Evolutionary conservation across 2,329 filamentous ascomycete species (phyloP), one percentile per base, ranked within the genome.

Genomic region (Endothia cerciana): DNA sequence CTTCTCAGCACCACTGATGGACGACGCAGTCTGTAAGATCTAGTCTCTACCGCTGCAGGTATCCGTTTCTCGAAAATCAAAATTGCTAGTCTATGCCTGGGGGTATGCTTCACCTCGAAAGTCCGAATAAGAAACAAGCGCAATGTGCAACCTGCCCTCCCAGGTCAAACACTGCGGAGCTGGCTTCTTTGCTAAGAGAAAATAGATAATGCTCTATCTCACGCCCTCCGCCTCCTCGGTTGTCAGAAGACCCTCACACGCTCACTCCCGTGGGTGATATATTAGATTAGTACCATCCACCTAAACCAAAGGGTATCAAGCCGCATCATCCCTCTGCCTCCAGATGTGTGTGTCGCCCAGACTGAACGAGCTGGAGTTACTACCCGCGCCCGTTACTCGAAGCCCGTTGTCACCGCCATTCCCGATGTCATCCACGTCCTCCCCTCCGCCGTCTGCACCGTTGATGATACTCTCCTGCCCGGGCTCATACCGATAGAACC

Each of bases 291-390:
- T n/a, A 10, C 17, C 4, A 28, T 19, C n/a, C 1, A 60, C 19
- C 41, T 28, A 47, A 38, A 22, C 19, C 38, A 45, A 5, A 7
- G 28, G 7, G 13, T 1, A 51, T 45, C 60, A 28, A 1, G 38
- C n/a, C 2, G 13, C 33, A 38, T 62, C 41, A 57, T 59, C 60
- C 38, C 45, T 62, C 59, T 81, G 77, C 63, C 82, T 76, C 82
- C 82, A 84, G 17, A 84, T 77, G 70, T 84, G 81, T 13, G 82
- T 83, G 71, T 84, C 82, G 4, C 82, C 82, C 4, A 83, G 71
- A 65, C 82, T 83, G 41, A 83, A 71, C 30, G 78, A 79, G 68
- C 81, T 83, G 49, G 78, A 74, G 28, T 76, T 74, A 65, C 78
- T 82, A 62, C 76, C 76, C 62, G 75, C 75, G 57, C 70, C 70